Percentiles rank a stretch among this genome's conserved stretches.
These are phyloP conservation scores for Penicillium arizonense DNA, from an alignment of 495 filamentous ascomycete genomes.

Conservation along the genomic window DNA sequence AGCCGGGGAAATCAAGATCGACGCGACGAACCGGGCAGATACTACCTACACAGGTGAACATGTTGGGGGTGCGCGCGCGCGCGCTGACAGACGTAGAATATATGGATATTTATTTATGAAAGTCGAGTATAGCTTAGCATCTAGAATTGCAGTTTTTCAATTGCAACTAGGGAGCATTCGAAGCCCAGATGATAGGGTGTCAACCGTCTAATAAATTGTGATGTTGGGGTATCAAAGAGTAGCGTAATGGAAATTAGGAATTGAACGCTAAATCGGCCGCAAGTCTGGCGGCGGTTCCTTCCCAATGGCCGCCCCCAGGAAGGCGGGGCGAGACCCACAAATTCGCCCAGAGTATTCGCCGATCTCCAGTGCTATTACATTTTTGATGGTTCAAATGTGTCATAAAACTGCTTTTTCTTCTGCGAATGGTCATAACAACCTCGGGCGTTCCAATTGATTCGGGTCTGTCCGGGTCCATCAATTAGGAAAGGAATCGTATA, in stretches of 20 bases:
- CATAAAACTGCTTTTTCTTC: background rate
- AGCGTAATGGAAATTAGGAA: background rate
- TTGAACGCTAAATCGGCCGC: background rate
- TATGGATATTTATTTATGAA: too few relatives aligned
- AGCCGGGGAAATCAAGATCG: too few relatives aligned
- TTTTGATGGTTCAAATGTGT: background rate
- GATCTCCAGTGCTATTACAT: background rate
- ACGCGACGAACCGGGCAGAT: too few relatives aligned
- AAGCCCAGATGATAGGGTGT: too few relatives aligned
- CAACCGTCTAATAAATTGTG: background rate
- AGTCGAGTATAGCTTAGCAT: too few relatives aligned
- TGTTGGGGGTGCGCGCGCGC: too few relatives aligned
- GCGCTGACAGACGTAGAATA: too few relatives aligned
- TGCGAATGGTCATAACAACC: background rate
- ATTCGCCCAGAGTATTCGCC: background rate
- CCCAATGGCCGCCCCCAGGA: background rate
- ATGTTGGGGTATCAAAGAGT: background rate
- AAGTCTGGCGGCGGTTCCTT: background rate
- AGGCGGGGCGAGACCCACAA: conserved; percentile 1
- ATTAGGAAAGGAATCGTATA: background rate
- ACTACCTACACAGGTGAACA: too few relatives aligned
- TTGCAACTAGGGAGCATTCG: too few relatives aligned
- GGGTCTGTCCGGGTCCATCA: background rate
- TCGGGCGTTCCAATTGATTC: background rate
- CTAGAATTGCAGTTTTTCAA: too few relatives aligned